Evolutionary conservation across 2,329 filamentous ascomycete species (phyloP).

Genomic region (Arthrinium phaeospermum): DNA sequence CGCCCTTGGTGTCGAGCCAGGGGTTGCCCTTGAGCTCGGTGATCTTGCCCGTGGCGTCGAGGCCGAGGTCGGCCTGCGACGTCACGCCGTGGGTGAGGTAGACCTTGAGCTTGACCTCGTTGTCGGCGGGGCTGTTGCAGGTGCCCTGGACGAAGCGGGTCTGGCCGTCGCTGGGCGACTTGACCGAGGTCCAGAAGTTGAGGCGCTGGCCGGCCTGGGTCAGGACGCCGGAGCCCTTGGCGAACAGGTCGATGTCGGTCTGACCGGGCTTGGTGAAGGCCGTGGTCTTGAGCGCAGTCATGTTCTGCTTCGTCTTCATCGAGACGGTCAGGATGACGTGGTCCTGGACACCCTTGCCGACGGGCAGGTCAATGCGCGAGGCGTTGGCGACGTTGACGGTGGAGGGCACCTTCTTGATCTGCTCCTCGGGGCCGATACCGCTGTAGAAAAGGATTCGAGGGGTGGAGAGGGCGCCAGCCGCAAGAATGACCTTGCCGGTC

Average conservation of each 20-base stretch:
- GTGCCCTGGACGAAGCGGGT: slow-evolving; percentile 28
- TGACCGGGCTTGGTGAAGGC: slow-evolving; percentile 47
- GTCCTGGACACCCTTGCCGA: slow-evolving; percentile 46
- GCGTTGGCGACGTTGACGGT: slow-evolving; percentile 39
- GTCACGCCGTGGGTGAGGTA: slow-evolving; percentile 30
- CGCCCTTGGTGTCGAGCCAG: slow-evolving; percentile 26
- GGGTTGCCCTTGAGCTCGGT: slow-evolving; percentile 25
- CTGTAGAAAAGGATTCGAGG: slow-evolving; percentile 62
- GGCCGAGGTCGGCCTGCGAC: slow-evolving; percentile 25
- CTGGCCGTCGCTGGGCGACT: slow-evolving; percentile 24
- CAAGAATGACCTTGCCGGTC: slow-evolving; percentile 60
- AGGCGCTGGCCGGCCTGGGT: slow-evolving; percentile 58
- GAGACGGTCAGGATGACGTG: slow-evolving; percentile 29
- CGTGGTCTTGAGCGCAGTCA: slow-evolving; percentile 50
- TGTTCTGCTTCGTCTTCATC: slow-evolving; percentile 22
- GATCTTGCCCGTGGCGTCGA: slow-evolving; percentile 25
- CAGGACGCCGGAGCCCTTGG: slow-evolving; percentile 52
- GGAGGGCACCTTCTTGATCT: slow-evolving; percentile 44
- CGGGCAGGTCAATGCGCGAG: slow-evolving; percentile 45
- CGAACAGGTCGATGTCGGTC: slow-evolving; percentile 36
- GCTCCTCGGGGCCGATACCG: slow-evolving; percentile 59
- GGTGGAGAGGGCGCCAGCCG: slow-evolving; percentile 61
- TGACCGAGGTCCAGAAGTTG: slow-evolving; percentile 51
- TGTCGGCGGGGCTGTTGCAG: slow-evolving; percentile 23
- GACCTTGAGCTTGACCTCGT: slow-evolving; percentile 27